phyloP scores from a whole-genome alignment of 2,329 filamentous ascomycete genomes.

The Parastagonospora avenae region DNA sequence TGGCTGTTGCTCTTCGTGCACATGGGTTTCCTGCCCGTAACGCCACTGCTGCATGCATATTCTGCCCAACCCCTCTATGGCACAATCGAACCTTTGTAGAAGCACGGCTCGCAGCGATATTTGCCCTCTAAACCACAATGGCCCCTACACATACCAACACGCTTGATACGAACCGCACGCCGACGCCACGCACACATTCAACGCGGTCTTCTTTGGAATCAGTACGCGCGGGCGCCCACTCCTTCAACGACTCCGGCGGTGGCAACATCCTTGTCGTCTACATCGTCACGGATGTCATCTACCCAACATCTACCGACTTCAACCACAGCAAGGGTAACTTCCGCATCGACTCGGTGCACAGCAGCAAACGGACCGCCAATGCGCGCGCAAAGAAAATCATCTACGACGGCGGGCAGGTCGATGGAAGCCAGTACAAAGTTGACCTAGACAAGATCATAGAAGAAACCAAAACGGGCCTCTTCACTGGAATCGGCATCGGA shows the following conservation, averaged over 20 bases:
- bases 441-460: slow-evolving; percentile 32
- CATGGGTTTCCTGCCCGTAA: background rate
- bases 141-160: background rate
- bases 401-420: slow-evolving; percentile 12
- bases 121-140: background rate
- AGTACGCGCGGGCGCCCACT: background rate
- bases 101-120: too few relatives aligned
- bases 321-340: slow-evolving; percentile 21
- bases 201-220: background rate
- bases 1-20: background rate
- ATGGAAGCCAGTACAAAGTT: slow-evolving; percentile 18
- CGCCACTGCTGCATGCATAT: background rate
- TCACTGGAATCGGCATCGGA: slow-evolving; percentile 27
- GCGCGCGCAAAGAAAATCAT: slow-evolving; percentile 30
- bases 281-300: slow-evolving; percentile 29
- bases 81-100: background rate
- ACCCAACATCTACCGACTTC: slow-evolving; percentile 21
- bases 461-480: slow-evolving; percentile 24
- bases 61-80: background rate
- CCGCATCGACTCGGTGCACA: slow-evolving; percentile 26
- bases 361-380: slow-evolving; percentile 21
- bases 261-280: slow-evolving; percentile 15
- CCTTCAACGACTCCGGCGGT: background rate
- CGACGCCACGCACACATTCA: background rate
- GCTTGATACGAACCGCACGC: background rate